phyloP scores from a whole-genome alignment of 2,329 filamentous ascomycete species.

The Plenodomus tracheiphilus region DNA sequence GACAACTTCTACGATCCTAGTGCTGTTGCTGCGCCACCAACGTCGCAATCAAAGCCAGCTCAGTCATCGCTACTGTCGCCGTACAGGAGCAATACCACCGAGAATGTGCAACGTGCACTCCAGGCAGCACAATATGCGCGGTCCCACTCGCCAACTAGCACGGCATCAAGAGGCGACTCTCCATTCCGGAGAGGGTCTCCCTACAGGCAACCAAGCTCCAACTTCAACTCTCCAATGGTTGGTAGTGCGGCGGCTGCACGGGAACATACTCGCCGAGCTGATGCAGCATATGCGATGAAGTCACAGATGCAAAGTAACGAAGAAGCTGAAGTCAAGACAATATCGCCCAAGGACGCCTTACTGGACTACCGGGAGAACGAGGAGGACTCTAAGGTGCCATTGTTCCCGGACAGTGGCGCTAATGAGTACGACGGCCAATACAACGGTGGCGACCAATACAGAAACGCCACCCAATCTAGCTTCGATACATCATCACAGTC shows the following conservation, averaged over 20 bases:
- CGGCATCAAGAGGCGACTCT: constrained; percentile 68
- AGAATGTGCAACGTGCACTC: constrained; percentile 72
- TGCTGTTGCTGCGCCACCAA: constrained; percentile 56
- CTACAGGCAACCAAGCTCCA: constrained; percentile 50
- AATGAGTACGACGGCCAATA: constrained; percentile 55
- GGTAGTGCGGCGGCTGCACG: constrained; percentile 62
- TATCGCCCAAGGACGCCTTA: constrained; percentile 90
- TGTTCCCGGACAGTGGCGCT: constrained; percentile 69
- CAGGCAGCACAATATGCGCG: constrained; percentile 76
- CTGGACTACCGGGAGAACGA: constrained; percentile 81
- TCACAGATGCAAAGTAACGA: constrained; percentile 45
- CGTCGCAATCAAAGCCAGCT: constrained; percentile 52
- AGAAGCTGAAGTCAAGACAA: constrained; percentile 68
- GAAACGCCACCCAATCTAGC: constrained; percentile 40
- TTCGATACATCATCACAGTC: constrained; percentile 41
- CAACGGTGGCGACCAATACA: constrained; percentile 47
- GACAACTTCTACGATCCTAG: constrained; percentile 85
- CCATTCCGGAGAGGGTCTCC: constrained; percentile 74
- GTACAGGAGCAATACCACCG: constrained; percentile 47
- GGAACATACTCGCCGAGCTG: constrained; percentile 65
- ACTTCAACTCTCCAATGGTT: constrained; percentile 50
- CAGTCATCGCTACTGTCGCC: constrained; percentile 54
- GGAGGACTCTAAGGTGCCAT: constrained; percentile 68
- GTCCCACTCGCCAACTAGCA: constrained; percentile 58
- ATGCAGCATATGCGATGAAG: constrained; percentile 53